A percentile compares a stretch with the other conserved stretches of the same genome.
Conservation (phyloP, 257 asterid genomes). For the Solanum etuberosum region DNA sequence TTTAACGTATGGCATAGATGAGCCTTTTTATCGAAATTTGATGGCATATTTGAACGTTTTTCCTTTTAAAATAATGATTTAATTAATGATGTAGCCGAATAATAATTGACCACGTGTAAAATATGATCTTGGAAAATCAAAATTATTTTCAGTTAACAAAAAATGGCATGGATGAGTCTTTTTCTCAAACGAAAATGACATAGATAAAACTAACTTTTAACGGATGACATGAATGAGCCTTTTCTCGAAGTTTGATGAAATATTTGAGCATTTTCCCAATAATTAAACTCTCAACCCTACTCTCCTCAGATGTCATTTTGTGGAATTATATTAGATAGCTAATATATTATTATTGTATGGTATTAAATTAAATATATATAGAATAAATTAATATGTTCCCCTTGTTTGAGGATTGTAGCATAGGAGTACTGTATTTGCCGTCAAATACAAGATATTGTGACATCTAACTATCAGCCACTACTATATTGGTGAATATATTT, state of each 20-base stretch:
- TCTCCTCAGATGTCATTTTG: too few relatives aligned
- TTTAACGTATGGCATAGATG: not conserved
- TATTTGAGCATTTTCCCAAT: too few relatives aligned
- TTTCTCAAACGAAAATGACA: too few relatives aligned
- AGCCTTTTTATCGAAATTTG: fast-evolving
- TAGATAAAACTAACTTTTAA: too few relatives aligned
- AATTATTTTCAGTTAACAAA: too few relatives aligned
- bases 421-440: not conserved
- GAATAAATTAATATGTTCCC: not conserved
- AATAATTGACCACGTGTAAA: not conserved
- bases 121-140: too few relatives aligned
- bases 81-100: too few relatives aligned
- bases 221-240: fast-evolving
- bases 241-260: not conserved
- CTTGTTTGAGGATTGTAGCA: not conserved
- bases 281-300: not conserved
- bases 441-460: not conserved
- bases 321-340: not conserved
- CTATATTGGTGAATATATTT: not conserved
- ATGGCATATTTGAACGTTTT: not conserved
- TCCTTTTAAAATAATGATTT: too few relatives aligned
- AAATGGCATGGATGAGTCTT: too few relatives aligned
- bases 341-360: too few relatives aligned
- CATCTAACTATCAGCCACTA: not conserved
- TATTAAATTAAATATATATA: too few relatives aligned